Evolutionary conservation across 139 green algal species (phyloP), one percentile per base, ranked within the genome.

Genomic region (Gonium pectorale): DNA sequence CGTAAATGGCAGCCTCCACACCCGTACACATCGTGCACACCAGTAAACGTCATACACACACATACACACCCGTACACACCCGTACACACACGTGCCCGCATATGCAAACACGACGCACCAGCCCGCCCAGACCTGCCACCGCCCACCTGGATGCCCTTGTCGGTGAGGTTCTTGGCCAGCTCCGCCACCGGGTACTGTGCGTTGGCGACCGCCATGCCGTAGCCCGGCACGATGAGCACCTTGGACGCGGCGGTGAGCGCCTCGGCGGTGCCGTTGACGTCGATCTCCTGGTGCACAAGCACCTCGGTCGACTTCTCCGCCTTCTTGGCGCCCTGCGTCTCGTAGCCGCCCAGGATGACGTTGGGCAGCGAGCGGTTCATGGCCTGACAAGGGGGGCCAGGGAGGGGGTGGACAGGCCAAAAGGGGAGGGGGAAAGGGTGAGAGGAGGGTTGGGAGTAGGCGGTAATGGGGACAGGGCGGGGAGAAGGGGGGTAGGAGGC

Each of bases 301-400:
- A 54, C 41, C 35, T 49, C 54, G 49, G 49, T 17, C 13, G 49
- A 13, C 43, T 40, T 60, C 4, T 51, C 38, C 49, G 17, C 33
- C 26, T 26, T 41, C 75, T 82, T 82, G 75, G 17, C 73, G 27
- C 26, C 74, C n/a, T n/a, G n/a, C 13, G 33, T 93, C 49, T 87
- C 92, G 85, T 96, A 97, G 46, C 95, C 95, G 37, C 95, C 95
- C 37, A 98, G 89, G 63, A 98, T 96, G 37, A 98, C 95, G 85
- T 98, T 97, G 70, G 93, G 71, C 72, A 98, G 89, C 49, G 89
- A 95, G 62, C 95, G 90, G 89, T 98, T 98, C 95, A 98, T 98
- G 66, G 95, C 95, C 78, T 89, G 70, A 22, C n/a, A n/a, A n/a
- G n/a, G n/a, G n/a, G n/a, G n/a, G n/a, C n/a, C n/a, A n/a, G n/a